phyloP scores from a whole-genome alignment of 129 eudicot genomes.

The Flaveria sonorensis region DNA sequence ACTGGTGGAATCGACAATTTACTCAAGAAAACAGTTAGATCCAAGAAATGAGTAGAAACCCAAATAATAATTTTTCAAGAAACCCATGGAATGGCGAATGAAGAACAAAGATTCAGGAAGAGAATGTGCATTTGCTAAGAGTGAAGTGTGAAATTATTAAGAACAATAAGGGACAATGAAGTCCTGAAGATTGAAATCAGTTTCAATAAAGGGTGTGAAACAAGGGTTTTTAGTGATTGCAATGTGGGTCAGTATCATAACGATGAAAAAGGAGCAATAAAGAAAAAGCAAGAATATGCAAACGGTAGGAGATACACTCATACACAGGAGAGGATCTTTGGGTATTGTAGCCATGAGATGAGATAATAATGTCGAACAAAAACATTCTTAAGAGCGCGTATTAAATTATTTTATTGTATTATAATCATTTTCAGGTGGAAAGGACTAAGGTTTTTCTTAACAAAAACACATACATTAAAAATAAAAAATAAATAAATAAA shows the following conservation, averaged over 20 bases:
- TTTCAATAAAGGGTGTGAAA: neutral
- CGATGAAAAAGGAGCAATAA: conserved; percentile 19
- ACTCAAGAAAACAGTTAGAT: neutral
- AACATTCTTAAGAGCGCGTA: conserved; percentile 1
- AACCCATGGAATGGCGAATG: conserved; percentile 20
- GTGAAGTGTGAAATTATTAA: neutral
- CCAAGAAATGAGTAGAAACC: too few relatives aligned
- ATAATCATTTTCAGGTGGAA: neutral
- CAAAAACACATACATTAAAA: too few relatives aligned
- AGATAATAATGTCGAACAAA: neutral
- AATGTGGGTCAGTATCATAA: conserved; percentile 1
- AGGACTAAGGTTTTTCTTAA: too few relatives aligned
- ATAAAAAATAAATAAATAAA: too few relatives aligned
- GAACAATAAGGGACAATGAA: neutral
- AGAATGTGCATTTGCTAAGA: conserved; percentile 23
- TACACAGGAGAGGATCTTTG: conserved; percentile 1
- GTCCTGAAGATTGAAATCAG: neutral
- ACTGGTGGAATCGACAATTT: neutral
- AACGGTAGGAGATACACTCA: neutral
- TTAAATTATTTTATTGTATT: neutral
- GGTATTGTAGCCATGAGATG: neutral
- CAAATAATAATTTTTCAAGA: neutral
- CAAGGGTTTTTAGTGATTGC: conserved; percentile 30
- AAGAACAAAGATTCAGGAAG: conserved; percentile 16
- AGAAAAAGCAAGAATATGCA: conserved; percentile 31